Percentiles rank a stretch among this genome's conserved stretches.
Evolutionary conservation across 1,139 yeast species (phyloP).

Genomic region (Hyphopichia fennica): DNA sequence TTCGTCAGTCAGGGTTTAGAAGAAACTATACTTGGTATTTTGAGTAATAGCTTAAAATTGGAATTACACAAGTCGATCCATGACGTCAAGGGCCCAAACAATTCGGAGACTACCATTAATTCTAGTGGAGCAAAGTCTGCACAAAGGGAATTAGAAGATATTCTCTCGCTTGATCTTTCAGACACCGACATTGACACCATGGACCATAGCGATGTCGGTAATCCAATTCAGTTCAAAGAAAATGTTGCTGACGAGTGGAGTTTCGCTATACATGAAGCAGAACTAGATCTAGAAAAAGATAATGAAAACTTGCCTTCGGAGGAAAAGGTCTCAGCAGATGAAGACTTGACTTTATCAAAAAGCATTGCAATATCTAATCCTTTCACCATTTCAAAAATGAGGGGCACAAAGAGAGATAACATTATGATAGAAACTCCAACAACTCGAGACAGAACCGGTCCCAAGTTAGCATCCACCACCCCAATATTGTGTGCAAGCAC

Average conservation of each 20-base stretch:
- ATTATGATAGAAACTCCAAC: not conserved
- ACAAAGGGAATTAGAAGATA: not conserved
- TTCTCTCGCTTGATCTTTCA: not conserved
- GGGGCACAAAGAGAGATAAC: not conserved
- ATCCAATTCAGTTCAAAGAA: not conserved
- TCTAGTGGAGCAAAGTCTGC: too few relatives aligned
- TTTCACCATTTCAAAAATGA: not conserved
- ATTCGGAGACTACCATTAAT: too few relatives aligned
- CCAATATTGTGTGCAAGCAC: not conserved
- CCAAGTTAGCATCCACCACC: too few relatives aligned
- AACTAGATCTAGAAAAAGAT: not conserved
- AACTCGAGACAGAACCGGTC: not conserved
- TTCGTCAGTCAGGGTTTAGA: not conserved
- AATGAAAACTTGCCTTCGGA: not conserved
- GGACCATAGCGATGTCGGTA: too few relatives aligned
- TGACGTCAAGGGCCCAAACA: too few relatives aligned
- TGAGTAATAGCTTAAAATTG: not conserved
- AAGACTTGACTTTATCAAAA: not conserved
- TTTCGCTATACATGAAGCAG: not conserved
- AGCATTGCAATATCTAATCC: not conserved
- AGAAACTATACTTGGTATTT: not conserved
- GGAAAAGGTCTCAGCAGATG: not conserved
- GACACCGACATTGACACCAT: not conserved
- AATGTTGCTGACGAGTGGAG: not conserved
- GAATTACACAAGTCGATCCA: not conserved